These are phyloP conservation scores for Zalaria sp. DNA, from an alignment of 2,329 filamentous ascomycete genomes.

Conservation along the genomic window DNA sequence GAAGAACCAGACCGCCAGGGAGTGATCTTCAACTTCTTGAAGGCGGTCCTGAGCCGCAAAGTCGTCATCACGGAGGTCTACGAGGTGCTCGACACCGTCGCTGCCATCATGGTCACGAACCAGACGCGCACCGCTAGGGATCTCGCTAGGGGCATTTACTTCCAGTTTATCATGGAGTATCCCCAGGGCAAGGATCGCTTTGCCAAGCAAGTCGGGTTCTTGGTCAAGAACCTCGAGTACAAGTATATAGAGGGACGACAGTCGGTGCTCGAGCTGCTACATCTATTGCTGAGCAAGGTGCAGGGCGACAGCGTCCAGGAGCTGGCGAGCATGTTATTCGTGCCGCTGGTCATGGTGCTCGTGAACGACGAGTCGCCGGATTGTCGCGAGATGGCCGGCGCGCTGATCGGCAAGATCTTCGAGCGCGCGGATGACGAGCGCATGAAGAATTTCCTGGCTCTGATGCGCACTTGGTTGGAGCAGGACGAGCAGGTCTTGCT, in stretches of 20 bases:
- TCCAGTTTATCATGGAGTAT: conserved; percentile 89
- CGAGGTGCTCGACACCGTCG: conserved; percentile 78
- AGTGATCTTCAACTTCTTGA: conserved; percentile 86
- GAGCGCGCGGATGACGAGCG: conserved; percentile 61
- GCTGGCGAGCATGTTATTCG: conserved; percentile 66
- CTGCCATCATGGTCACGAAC: conserved; percentile 89
- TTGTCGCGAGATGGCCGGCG: conserved; percentile 69
- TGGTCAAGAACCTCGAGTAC: conserved; percentile 84
- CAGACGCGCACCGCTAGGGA: conserved; percentile 80
- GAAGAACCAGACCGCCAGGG: conserved; percentile 88
- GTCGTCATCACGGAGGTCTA: conserved; percentile 80
- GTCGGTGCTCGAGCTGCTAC: conserved; percentile 84
- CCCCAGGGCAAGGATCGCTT: conserved; percentile 83
- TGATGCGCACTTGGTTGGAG: conserved; percentile 59
- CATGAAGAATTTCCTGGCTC: conserved; percentile 52
- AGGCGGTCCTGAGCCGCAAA: conserved; percentile 72
- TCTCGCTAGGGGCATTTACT: conserved; percentile 74
- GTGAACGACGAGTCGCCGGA: conserved; percentile 79
- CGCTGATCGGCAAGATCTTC: conserved; percentile 70
- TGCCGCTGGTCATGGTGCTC: conserved; percentile 72
- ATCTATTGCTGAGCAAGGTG: conserved; percentile 75
- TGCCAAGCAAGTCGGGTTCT: conserved; percentile 76
- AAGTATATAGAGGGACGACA: conserved; percentile 76
- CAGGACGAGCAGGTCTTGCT: conserved; percentile 60
- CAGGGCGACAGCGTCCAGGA: conserved; percentile 72